A percentile compares a stretch with the other conserved stretches of the same genome.
Conservation (phyloP, 805 yeast genomes). For the Lachancea meyersii region DNA sequence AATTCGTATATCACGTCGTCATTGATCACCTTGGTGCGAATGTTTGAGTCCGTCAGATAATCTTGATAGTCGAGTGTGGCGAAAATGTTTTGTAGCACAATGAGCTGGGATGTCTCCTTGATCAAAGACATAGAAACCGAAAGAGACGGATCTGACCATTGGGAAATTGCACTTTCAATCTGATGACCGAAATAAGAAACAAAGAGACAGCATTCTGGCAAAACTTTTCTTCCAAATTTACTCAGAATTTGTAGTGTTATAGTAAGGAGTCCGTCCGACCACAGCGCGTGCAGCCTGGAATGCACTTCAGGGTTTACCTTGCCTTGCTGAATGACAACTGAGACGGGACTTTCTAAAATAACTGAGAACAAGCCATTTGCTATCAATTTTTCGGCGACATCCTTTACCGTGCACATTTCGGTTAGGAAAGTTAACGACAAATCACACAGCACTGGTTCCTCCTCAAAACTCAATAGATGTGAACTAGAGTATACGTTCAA, state of each 20-base stretch:
- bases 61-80: constrained; percentile 47
- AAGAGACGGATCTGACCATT: constrained; percentile 51
- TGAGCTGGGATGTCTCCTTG: constrained; percentile 64
- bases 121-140: constrained; percentile 46
- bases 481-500: constrained; percentile 63
- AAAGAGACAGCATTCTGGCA: constrained; percentile 62
- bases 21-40: constrained; percentile 13
- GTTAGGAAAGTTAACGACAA: constrained; percentile 59
- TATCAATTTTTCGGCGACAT: constrained; percentile 61
- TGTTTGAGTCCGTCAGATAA: constrained; percentile 32
- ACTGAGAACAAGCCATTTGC: constrained; percentile 59
- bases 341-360: constrained; percentile 67
- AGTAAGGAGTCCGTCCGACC: constrained; percentile 81
- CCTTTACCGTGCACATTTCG: constrained; percentile 56
- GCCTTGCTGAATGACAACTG: constrained; percentile 61
- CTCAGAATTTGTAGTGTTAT: constrained; percentile 54
- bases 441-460: constrained; percentile 68
- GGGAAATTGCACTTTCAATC: constrained; percentile 51
- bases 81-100: constrained; percentile 56
- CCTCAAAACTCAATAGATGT: constrained; percentile 51
- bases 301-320: constrained; percentile 45
- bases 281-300: constrained; percentile 62
- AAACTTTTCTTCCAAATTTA: constrained; percentile 54
- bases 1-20: constrained; percentile 24
- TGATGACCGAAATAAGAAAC: constrained; percentile 59